Base-by-base conservation (phyloP, 257 asterid genomes). In the Solanum pinnatisectum region DNA sequence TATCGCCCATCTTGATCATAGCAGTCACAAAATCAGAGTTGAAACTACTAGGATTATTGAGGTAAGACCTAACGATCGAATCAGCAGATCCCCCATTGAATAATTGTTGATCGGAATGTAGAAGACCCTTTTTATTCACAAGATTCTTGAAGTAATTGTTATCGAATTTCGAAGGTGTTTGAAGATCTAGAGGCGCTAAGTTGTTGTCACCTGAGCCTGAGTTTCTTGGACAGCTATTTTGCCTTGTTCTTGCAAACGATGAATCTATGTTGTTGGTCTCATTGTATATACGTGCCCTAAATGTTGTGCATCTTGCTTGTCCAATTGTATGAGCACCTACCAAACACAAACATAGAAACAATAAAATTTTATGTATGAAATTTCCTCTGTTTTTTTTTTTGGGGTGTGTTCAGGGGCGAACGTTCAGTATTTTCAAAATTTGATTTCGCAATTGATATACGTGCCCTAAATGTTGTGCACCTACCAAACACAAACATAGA, bases 301-400 rank as follows among this genome's bases (percentile, higher is more conserved):
- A 97, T 76, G 73, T 89, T 3, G 98, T 95, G 91, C 99, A 97
- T 71, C 98, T 91, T 76, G 98, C 98, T 85, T 90, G 95, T 63
- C 99, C 99, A 39, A 97, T 96, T 9, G 98, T 96, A 94, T 97
- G 99, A 5, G 97, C 73, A 25, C 98, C 99, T 95, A 89, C 14
- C 0, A 3, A 32, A 82, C 10, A 49, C 3, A 49, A 63, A 56
- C 8, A 44, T 16, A 22, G 22, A 2, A 20, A 74, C 20, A 36
- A 37, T 74, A 7, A 74, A 22, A 37, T 22, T 36, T 74, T 74
- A 11, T 12, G 6, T 70, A 74, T 40, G 59, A 39, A n/a, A 40
- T n/a, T 77, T 40, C 60, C 84, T 6, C 13, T 39, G 23, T 39
- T 39, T n/a, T n/a, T n/a, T n/a, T n/a, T n/a, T n/a, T n/a, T 70